Evolutionary conservation across 805 yeast species (phyloP), one percentile per base, ranked within the genome.

Genomic region (Candida nanaspora): DNA sequence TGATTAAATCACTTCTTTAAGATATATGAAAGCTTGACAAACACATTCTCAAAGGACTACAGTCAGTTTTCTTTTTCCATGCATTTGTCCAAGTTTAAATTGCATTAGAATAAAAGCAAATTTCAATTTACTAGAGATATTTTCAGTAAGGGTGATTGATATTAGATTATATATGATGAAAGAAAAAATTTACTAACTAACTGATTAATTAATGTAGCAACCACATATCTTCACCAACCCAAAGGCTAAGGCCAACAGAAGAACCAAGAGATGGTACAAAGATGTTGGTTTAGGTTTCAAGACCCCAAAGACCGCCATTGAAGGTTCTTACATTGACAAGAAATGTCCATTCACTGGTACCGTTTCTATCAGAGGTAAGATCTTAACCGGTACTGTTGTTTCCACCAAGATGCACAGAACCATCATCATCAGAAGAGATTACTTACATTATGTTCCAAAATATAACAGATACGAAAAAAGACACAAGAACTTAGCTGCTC

Each of bases 361-460:
- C 59, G 82, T 93, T 62, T 89, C 98, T 59, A 93, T 93, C 85
- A 88, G 99, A 80, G 99, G 99, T 80, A 89, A 86, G 80, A 93
- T 93, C 71, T 84, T 93, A 72, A 83, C 96, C 61, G 99, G 99
- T 77, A 86, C 95, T 69, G 99, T 93, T 76, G 96, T 93, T 61
- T 93, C 98, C 66, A 89, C 98, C 82, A 93, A 93, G 82, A 93
- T 93, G 98, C 98, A 93, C 94, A 93, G 99, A 82, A 93, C 99
- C 65, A 85, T 93, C 78, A 84, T 93, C 72, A 86, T 93, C 80
- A 89, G 98, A 84, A 91, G 99, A 80, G 98, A 93, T 70, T 93
- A 93, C 94, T 86, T 93, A 72, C 99, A 93, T 80, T 93, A 87
- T 80, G 86, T 93, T 73, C 95, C 98, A 75, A 93, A 93, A 84